These are phyloP conservation scores for Postia placenta DNA, from an alignment of 768 basidiomycete species.

Conservation along the genomic window DNA sequence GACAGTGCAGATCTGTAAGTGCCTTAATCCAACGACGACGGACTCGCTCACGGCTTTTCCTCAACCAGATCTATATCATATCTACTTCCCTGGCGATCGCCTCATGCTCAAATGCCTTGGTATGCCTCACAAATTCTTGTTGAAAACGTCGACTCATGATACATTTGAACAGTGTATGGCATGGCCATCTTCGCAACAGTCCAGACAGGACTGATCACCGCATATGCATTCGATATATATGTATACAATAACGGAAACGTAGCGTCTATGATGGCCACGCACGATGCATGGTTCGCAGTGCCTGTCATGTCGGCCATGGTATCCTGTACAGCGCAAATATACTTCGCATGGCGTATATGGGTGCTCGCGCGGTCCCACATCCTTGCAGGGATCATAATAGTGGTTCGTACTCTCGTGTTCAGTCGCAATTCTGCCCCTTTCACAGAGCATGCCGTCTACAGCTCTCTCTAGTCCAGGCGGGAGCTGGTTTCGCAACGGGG, in stretches of 20 bases:
- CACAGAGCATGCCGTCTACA: too few relatives aligned
- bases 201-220: conserved; percentile 9
- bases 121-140: neutral
- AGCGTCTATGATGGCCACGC: neutral
- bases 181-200: conserved; percentile 3
- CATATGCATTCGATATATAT: conserved; percentile 1
- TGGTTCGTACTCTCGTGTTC: too few relatives aligned
- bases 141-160: neutral
- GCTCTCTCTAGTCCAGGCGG: too few relatives aligned
- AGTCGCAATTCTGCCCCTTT: too few relatives aligned
- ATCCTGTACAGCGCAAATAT: conserved; percentile 2
- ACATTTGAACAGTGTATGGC: conserved; percentile 4
- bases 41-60: too few relatives aligned
- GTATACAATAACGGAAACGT: conserved; percentile 5
- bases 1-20: too few relatives aligned
- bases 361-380: too few relatives aligned
- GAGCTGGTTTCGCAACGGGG: too few relatives aligned
- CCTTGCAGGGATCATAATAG: too few relatives aligned
- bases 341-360: conserved; percentile 7
- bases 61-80: too few relatives aligned
- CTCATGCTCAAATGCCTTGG: neutral
- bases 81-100: neutral
- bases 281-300: conserved; percentile 9
- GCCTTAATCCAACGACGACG: too few relatives aligned
- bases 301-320: conserved; percentile 6